Percentiles rank a stretch among this genome's conserved stretches.
Evolutionary conservation across 345 rosid genomes (phyloP).

Genomic region (Odontarrhena argentea): DNA sequence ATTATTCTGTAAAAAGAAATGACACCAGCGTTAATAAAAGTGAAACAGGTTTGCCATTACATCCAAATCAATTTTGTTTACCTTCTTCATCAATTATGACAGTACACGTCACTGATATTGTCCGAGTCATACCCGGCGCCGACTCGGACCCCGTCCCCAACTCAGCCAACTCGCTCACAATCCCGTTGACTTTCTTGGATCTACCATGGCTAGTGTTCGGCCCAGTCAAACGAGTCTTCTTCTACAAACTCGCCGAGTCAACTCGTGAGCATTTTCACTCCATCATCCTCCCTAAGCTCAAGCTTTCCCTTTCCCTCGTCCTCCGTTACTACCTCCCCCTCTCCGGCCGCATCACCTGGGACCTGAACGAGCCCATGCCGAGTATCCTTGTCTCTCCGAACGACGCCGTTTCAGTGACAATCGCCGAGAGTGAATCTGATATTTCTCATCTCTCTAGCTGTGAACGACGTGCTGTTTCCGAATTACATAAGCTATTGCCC

Average conservation of each 20-base stretch:
- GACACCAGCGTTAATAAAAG: too few species aligned
- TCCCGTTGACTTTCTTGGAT: constrained; percentile 43
- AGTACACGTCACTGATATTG: background rate
- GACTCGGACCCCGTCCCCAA: constrained; percentile 7
- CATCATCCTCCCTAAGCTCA: constrained; percentile 42
- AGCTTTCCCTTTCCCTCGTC: constrained; percentile 38
- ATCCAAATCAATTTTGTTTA: too few species aligned
- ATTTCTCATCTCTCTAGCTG: constrained; percentile 30
- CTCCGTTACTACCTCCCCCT: constrained; percentile 45
- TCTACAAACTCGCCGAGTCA: constrained; percentile 37
- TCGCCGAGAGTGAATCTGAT: constrained; percentile 35
- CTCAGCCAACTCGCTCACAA: constrained; percentile 15
- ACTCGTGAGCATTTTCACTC: constrained; percentile 32
- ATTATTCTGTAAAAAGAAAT: too few species aligned
- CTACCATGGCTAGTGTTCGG: constrained; percentile 30
- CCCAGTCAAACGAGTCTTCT: constrained; percentile 38
- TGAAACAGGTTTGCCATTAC: too few species aligned
- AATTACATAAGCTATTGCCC: constrained; percentile 28
- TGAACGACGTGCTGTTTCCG: background rate
- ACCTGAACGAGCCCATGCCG: constrained; percentile 22
- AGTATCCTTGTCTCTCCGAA: constrained; percentile 23
- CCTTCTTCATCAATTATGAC: background rate
- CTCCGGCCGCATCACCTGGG: constrained; percentile 39
- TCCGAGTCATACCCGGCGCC: constrained; percentile 24
- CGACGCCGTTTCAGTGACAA: constrained; percentile 36